Evolutionary conservation across 805 yeast genomes (phyloP).

Genomic region (Candida berthetii): DNA sequence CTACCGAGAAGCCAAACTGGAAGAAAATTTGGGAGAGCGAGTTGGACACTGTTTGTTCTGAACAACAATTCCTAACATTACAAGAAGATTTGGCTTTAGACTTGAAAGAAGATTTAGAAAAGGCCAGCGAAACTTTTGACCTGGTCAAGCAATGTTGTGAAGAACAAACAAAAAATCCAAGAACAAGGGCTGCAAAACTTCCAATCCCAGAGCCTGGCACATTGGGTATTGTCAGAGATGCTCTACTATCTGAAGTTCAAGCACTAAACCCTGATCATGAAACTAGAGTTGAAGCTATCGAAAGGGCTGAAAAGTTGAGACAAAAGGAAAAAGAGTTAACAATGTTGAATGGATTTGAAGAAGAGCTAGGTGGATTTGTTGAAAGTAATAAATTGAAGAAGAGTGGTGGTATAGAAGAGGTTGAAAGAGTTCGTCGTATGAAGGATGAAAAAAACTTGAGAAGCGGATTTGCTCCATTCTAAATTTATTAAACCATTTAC

Average conservation of each 20-base stretch:
- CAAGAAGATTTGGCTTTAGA: conserved; percentile 85
- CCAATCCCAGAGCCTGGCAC: conserved; percentile 62
- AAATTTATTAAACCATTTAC: neutral
- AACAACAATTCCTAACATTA: conserved; percentile 84
- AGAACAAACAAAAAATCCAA: conserved; percentile 63
- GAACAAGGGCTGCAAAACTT: conserved; percentile 26
- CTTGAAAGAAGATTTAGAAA: conserved; percentile 71
- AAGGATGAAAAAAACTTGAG: conserved; percentile 71
- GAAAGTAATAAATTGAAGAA: conserved; percentile 69
- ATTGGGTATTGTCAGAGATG: conserved; percentile 58
- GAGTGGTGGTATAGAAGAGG: conserved; percentile 86
- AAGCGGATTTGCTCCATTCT: conserved; percentile 32
- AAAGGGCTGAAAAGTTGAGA: conserved; percentile 77
- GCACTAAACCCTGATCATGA: conserved; percentile 82
- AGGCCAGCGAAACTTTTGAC: conserved; percentile 75
- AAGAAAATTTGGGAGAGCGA: conserved; percentile 89
- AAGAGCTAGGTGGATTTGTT: conserved; percentile 82
- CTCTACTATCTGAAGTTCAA: conserved; percentile 72
- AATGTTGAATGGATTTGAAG: conserved; percentile 62
- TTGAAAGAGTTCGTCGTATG: conserved; percentile 60
- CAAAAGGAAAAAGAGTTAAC: conserved; percentile 59
- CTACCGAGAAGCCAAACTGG: conserved; percentile 77
- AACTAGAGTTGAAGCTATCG: conserved; percentile 80
- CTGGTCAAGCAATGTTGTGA: conserved; percentile 76
- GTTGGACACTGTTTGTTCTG: conserved; percentile 84